Evolutionary conservation across 1,284 basidiomycete genomes (phyloP), one percentile per base, ranked within the genome.

Genomic region (Takashimella koratensis): DNA sequence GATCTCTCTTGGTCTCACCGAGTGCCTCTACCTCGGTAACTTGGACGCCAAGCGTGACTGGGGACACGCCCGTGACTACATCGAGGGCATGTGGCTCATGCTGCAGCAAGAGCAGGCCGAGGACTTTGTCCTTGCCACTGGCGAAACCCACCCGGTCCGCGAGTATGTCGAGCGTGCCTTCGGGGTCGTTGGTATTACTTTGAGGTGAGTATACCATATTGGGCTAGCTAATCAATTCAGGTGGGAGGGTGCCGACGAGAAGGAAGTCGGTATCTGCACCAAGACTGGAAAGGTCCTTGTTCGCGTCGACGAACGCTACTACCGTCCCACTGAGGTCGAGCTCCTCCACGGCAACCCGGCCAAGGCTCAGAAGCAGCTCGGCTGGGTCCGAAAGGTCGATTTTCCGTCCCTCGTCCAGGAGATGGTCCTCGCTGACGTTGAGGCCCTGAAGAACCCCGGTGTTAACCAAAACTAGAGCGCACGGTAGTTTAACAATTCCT

Each of bases 11-110:
- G 88, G 88, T 47, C 90, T 92, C 78, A 88, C 91, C 72, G 77
- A 82, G 52, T 90, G 89, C 71, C 76, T 95, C 65, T 94, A 91
- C 76, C 82, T 95, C 44, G 91, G 91, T 53, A 95, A 95, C 76
- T 66, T 95, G 55, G 90, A 93, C 73, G 88, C 91, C 5, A 83
- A 86, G 74, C 87, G 91, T 76, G 91, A 95, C 74, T 95, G 91
- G 91, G 91, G 91, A 64, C 91, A 95, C 75, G 88, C 88, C 48
- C 84, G 83, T 59, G 90, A 92, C 54, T 92, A 91, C 66, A 86
- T 90, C 11, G 90, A 93, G 76, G 91, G 91, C 43, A 94, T 95
- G 92, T 95, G 91, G 90, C 81, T 82, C 66, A 92, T 95, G 83
- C 83, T 95, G 24, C 91, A 95, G 74, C 90, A 93, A 72, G 80